phyloP scores from a whole-genome alignment of 345 rosid genomes.

The Cardamine chenopodiifolia region DNA sequence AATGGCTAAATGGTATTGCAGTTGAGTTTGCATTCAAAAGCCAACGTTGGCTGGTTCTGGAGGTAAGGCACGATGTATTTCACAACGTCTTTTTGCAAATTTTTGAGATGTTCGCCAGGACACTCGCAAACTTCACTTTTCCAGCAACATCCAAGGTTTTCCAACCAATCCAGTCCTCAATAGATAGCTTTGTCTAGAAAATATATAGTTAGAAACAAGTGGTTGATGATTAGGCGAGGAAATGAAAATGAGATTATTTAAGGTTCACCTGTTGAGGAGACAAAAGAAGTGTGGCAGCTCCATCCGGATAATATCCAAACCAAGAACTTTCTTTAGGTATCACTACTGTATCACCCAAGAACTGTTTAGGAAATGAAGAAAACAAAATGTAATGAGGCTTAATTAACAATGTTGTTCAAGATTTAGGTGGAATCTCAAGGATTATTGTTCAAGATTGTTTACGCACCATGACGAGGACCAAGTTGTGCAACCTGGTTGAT shows the following conservation, averaged over 20 bases:
- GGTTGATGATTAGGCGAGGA: neutral
- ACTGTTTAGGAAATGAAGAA: conserved; percentile 50
- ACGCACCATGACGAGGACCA: conserved; percentile 84
- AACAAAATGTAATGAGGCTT: neutral
- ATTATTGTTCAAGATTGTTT: neutral
- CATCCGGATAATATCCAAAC: conserved; percentile 90
- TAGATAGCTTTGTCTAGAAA: conserved; percentile 74
- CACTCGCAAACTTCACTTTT: conserved; percentile 66
- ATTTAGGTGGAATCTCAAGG: neutral
- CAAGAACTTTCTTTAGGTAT: conserved; percentile 85
- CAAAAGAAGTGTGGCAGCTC: conserved; percentile 62
- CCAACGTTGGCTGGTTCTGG: neutral
- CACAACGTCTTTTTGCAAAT: conserved; percentile 58
- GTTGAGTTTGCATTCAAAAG: neutral
- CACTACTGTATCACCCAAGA: conserved; percentile 64
- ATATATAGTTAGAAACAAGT: neutral
- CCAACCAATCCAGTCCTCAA: conserved; percentile 92
- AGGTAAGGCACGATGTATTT: conserved; percentile 69
- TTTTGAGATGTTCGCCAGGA: conserved; percentile 70
- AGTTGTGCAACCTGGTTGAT: conserved; percentile 61
- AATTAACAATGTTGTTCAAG: neutral
- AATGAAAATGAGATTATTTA: neutral
- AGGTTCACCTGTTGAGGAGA: conserved; percentile 58
- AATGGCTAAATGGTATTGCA: neutral
- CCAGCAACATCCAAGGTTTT: conserved; percentile 65